Percentiles rank a stretch among this genome's conserved stretches.
These are phyloP conservation scores for Solanum hybrid DNA, from an alignment of 305 asterid species.

Conservation along the genomic window DNA sequence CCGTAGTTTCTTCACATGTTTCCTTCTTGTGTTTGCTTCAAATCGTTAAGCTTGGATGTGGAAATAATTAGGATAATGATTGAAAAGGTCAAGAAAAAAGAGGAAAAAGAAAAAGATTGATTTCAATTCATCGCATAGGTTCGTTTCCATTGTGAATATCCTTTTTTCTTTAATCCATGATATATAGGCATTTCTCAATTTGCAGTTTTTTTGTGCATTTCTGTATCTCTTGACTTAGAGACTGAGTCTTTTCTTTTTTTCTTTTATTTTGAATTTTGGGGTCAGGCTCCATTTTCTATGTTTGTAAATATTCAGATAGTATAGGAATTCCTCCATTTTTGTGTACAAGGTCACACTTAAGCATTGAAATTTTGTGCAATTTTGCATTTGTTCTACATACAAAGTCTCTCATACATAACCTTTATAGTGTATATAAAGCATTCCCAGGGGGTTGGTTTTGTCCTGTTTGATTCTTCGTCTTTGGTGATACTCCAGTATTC, in stretches of 20 bases:
- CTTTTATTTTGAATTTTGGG: background rate
- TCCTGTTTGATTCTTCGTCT: background rate
- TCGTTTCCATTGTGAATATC: constrained; percentile 2
- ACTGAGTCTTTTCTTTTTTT: background rate
- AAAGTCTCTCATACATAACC: background rate
- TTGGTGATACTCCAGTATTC: background rate
- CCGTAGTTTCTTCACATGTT: background rate
- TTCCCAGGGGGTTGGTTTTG: background rate
- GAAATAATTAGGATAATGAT: constrained; percentile 1
- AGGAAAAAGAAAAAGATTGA: background rate
- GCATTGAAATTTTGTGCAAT: background rate
- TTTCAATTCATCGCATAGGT: background rate
- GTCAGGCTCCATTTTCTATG: background rate
- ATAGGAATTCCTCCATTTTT: background rate
- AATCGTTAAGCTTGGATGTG: constrained; percentile 5
- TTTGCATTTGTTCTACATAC: background rate
- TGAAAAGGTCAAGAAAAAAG: background rate
- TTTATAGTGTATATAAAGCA: background rate
- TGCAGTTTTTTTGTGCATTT: background rate
- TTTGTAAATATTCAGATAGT: background rate
- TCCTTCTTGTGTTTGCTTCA: background rate
- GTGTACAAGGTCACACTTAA: background rate
- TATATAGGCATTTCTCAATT: background rate
- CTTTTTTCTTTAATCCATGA: background rate
- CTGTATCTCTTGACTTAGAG: background rate